Evolutionary conservation across 2,329 filamentous ascomycete species (phyloP), one percentile per base, ranked within the genome.

Genomic region (Colletotrichum chlorophyti): DNA sequence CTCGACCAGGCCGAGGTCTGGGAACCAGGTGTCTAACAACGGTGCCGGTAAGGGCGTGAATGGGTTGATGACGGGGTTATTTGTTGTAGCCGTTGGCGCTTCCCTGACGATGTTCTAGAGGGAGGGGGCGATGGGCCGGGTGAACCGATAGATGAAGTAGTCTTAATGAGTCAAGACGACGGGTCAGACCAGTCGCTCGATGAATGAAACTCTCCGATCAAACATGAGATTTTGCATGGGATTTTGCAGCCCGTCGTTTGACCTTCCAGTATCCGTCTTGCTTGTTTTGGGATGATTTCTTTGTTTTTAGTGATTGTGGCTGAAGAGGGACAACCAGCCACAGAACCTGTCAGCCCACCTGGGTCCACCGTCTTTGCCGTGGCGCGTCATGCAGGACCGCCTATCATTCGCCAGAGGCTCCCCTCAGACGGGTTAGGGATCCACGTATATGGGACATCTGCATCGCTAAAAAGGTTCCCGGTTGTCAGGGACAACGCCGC

Each of bases 401-500:
- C 31, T 34, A 29, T 19, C 14, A 38, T 60, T 45, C 31, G 52
- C 14, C 35, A 35, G 5, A 17, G 14, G 15, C 21, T n/a, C n/a
- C n/a, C n/a, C n/a, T n/a, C n/a, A n/a, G n/a, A n/a, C n/a, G n/a
- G n/a, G n/a, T n/a, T n/a, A n/a, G n/a, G n/a, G n/a, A n/a, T n/a
- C n/a, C n/a, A n/a, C n/a, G n/a, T n/a, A n/a, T n/a, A n/a, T n/a
- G n/a, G n/a, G 43, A 46, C 26, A 34, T 3, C 6, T 31, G 5
- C 52, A 26, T 61, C 60, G 60, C 60, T 63, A 51, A 61, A 41
- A 26, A 51, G 24, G 53, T 27, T 63, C 52, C 60, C 60, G 60
- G 60, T 63, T 49, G 60, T 37, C 58, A 53, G 48, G 60, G 40
- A 24, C 43, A 61, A 61, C 60, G 53, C 51, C 21, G 52, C 45